A percentile compares a stretch with the other conserved stretches of the same genome.
phyloP scores from a whole-genome alignment of 2,329 filamentous ascomycete genomes.

The Metarhizium rileyi region DNA sequence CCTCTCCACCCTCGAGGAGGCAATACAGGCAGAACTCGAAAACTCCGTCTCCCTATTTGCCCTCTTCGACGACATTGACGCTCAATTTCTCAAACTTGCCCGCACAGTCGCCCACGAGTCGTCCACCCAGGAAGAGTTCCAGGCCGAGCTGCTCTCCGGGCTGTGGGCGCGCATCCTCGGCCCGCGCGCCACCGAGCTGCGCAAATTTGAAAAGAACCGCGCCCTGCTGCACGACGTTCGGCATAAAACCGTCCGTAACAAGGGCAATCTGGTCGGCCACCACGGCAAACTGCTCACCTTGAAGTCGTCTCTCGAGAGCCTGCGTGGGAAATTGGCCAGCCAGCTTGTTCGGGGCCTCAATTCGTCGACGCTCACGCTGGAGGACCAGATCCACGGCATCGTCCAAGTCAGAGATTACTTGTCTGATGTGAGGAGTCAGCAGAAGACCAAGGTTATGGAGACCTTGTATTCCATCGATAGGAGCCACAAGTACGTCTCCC shows the following conservation, averaged over 20 bases:
- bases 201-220: conserved; percentile 88
- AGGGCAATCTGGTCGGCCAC: conserved; percentile 76
- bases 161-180: conserved; percentile 84
- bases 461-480: conserved; percentile 36
- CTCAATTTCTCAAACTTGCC: conserved; percentile 80
- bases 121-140: conserved; percentile 67
- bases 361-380: conserved; percentile 61
- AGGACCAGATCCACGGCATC: conserved; percentile 77
- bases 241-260: conserved; percentile 76
- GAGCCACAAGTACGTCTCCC: conserved; percentile 5
- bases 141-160: conserved; percentile 71
- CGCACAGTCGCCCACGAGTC: conserved; percentile 78
- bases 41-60: conserved; percentile 73
- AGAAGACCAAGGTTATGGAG: conserved; percentile 77
- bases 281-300: conserved; percentile 75
- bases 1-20: conserved; percentile 76
- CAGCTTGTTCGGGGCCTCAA: conserved; percentile 67
- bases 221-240: conserved; percentile 69
- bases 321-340: conserved; percentile 73
- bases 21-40: conserved; percentile 73
- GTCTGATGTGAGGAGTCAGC: conserved; percentile 61
- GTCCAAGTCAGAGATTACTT: conserved; percentile 73
- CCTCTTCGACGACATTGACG: conserved; percentile 86
- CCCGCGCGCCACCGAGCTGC: conserved; percentile 60
- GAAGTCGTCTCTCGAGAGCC: conserved; percentile 77